Base-by-base conservation (phyloP, 345 rosid genomes). In the Citrus trifoliata region DNA sequence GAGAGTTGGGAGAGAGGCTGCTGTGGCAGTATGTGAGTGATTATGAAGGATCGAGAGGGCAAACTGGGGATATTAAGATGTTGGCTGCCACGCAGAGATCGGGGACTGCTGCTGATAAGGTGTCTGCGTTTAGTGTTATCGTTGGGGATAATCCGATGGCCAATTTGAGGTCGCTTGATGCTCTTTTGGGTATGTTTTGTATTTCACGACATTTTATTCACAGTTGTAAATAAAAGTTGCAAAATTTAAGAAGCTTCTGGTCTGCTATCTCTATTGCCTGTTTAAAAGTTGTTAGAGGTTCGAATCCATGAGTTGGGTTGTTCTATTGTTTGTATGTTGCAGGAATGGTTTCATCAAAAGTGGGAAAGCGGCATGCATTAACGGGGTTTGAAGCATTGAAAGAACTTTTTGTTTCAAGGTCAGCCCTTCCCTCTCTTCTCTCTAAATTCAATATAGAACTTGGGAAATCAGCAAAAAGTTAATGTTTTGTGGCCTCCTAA, bases 261-360 rank as follows among this genome's bases (percentile, higher is more conserved):
- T 33, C 42, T 24, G 14, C 16, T 24, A n/a, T 59, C 24, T 35
- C 55, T 22, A 7, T 38, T 37, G 14, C 19, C 12, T 75, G 5
- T 21, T 75, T 64, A 63, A 28, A 63, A 12, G 7, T 40, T 61
- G 27, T 61, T 40, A 30, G 51, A 4, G 12, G 55, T 55, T 60
- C 6, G 25, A 58, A 53, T 7, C 13, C 33, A 70, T 37, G 63
- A 59, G 30, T 32, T 82, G 53, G 72, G 61, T 75, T 75, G 24
- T 70, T 73, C 56, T 75, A 70, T 24, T 63, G 60, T 71, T 19
- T 73, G 55, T 71, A 56, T 70, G 48, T 81, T 88, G 89, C 78
- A 95, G 99, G 98, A 81, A 88, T 94, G 95, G 93, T 94, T 67
- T 90, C 95, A 33, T 91, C 98, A 56, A 96, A 94, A 80, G 98